These are phyloP conservation scores for Myriosclerotinia curreyana DNA, from an alignment of 2,329 filamentous ascomycete genomes.

Conservation along the genomic window DNA sequence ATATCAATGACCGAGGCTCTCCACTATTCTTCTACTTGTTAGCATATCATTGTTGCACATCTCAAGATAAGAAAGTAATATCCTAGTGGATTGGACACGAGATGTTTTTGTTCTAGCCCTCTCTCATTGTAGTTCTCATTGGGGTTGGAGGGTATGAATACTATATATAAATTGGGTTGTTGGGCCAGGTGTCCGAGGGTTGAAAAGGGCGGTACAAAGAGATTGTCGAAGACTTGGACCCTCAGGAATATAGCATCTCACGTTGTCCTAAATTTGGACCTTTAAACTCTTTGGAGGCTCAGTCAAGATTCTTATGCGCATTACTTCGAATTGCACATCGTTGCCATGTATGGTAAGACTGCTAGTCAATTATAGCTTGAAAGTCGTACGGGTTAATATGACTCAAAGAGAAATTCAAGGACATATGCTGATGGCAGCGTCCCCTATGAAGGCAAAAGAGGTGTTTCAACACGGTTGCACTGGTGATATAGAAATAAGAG, in stretches of 20 bases:
- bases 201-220: neutral
- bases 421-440: too few relatives aligned
- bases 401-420: too few relatives aligned
- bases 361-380: too few relatives aligned
- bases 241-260: neutral
- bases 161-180: neutral
- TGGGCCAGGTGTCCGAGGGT: neutral
- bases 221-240: neutral
- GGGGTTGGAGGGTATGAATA: neutral
- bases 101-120: neutral
- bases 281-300: too few relatives aligned
- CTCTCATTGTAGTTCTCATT: too few relatives aligned
- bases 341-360: too few relatives aligned
- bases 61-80: neutral
- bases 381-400: too few relatives aligned
- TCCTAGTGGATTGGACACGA: constrained; percentile 4
- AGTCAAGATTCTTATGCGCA: too few relatives aligned
- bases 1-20: constrained; percentile 7
- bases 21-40: neutral
- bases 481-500: too few relatives aligned
- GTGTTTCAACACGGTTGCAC: too few relatives aligned
- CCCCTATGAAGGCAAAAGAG: too few relatives aligned
- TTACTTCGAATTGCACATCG: too few relatives aligned
- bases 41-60: neutral
- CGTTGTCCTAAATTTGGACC: neutral